phyloP scores from a whole-genome alignment of 2,329 filamentous ascomycete genomes.

The Pyricularia grisea region DNA sequence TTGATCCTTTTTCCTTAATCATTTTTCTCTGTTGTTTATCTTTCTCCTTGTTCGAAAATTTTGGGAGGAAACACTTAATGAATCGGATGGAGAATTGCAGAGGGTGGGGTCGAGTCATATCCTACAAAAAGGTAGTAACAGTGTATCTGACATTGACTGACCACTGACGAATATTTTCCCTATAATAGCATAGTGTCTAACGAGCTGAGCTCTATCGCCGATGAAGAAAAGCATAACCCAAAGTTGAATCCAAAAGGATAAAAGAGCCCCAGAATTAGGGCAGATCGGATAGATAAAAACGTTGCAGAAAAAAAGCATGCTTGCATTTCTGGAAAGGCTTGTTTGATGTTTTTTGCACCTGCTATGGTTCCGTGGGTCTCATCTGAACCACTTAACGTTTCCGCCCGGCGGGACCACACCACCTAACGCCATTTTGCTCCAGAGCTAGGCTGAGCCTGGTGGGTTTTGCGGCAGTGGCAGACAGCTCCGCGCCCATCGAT shows the following conservation, averaged over 20 bases:
- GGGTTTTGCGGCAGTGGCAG: neutral
- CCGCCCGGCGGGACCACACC: too few relatives aligned
- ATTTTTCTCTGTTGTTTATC: neutral
- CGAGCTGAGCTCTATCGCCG: neutral
- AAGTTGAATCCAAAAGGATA: neutral
- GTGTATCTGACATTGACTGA: too few relatives aligned
- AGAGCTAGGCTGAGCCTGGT: too few relatives aligned
- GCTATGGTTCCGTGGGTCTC: neutral
- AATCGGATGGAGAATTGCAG: neutral
- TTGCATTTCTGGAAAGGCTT: too few relatives aligned
- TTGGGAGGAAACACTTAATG: neutral
- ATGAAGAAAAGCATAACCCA: neutral
- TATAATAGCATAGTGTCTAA: neutral
- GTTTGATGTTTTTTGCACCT: neutral
- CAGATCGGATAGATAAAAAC: neutral
- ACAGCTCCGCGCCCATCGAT: neutral
- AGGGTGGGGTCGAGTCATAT: neutral
- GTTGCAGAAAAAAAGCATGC: neutral
- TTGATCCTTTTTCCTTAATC: neutral
- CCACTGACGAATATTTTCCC: neutral
- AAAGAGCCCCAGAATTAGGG: neutral
- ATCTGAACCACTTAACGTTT: neutral
- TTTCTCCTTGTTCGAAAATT: neutral
- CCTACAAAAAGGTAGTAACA: too few relatives aligned
- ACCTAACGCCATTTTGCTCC: too few relatives aligned